These are phyloP conservation scores for Hypoxylon sp. DNA, from an alignment of 2,329 filamentous ascomycete genomes.

Conservation along the genomic window DNA sequence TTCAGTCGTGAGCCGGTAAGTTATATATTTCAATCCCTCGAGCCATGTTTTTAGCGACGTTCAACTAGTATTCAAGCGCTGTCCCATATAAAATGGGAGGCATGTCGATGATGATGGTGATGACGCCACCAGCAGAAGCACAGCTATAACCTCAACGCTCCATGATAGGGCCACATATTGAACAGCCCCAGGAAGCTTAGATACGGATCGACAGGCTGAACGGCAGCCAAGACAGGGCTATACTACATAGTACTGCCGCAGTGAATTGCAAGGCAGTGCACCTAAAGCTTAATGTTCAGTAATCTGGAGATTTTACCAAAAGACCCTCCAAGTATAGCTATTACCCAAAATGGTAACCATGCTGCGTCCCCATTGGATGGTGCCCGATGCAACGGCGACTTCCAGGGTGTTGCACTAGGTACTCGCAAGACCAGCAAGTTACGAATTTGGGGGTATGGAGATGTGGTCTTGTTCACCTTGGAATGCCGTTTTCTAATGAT, in stretches of 20 bases:
- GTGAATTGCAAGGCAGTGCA: constrained; percentile 1
- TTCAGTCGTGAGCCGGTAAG: background rate
- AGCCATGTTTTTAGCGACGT: background rate
- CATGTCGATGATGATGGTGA: constrained; percentile 14
- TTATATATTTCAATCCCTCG: constrained; percentile 19
- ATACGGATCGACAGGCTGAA: constrained; percentile 33
- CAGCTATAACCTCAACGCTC: constrained; percentile 1
- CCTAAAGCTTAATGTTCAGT: background rate
- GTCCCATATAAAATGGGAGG: background rate
- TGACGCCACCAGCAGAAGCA: constrained; percentile 19
- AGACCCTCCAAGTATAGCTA: constrained; percentile 2
- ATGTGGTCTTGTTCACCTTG: background rate
- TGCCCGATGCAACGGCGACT: background rate
- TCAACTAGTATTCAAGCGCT: background rate
- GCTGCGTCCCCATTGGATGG: constrained; percentile 15
- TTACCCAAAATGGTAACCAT: constrained; percentile 22
- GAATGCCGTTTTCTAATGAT: background rate
- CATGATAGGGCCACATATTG: background rate
- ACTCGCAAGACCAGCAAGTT: background rate
- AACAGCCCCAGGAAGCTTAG: constrained; percentile 2
- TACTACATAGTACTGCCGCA: background rate
- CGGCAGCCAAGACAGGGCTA: constrained; percentile 6
- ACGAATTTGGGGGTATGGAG: background rate
- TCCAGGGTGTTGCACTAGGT: background rate
- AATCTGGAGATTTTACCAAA: background rate